phyloP scores from a whole-genome alignment of 805 yeast genomes.

The Lipomyces sp. region DNA sequence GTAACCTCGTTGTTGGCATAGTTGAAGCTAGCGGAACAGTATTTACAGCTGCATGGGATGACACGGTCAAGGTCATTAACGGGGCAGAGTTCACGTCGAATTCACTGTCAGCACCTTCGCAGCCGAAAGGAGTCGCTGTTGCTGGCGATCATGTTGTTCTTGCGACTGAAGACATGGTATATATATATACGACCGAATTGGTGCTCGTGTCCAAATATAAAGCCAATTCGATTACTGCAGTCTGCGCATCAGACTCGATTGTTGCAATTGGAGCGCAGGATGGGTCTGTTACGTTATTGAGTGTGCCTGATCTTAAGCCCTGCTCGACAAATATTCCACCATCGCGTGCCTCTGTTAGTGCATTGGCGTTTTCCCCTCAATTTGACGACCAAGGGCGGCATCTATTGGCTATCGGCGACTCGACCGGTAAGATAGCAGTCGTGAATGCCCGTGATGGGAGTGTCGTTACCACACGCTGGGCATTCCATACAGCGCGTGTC shows the following conservation, averaged over 20 bases:
- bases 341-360: conserved; percentile 65
- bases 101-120: conserved; percentile 50
- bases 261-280: conserved; percentile 35
- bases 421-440: conserved; percentile 81
- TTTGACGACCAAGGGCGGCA: conserved; percentile 34
- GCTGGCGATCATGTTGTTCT: conserved; percentile 50
- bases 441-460: conserved; percentile 59
- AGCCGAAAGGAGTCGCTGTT: conserved; percentile 56
- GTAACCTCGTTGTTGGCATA: conserved; percentile 67
- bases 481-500: conserved; percentile 87
- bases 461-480: conserved; percentile 84
- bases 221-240: conserved; percentile 23
- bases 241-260: conserved; percentile 24
- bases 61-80: conserved; percentile 56
- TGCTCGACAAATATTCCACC: conserved; percentile 43
- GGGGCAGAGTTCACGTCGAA: conserved; percentile 45
- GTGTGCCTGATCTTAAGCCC: conserved; percentile 48
- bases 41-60: conserved; percentile 88
- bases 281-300: conserved; percentile 24
- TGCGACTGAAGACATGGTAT: conserved; percentile 47
- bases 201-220: conserved; percentile 15
- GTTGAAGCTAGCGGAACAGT: conserved; percentile 48
- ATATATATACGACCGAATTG: conserved; percentile 10
- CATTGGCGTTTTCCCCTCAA: conserved; percentile 22
- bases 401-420: conserved; percentile 82